Conservation (phyloP, 805 yeast species). For the Candida odintsovae region DNA sequence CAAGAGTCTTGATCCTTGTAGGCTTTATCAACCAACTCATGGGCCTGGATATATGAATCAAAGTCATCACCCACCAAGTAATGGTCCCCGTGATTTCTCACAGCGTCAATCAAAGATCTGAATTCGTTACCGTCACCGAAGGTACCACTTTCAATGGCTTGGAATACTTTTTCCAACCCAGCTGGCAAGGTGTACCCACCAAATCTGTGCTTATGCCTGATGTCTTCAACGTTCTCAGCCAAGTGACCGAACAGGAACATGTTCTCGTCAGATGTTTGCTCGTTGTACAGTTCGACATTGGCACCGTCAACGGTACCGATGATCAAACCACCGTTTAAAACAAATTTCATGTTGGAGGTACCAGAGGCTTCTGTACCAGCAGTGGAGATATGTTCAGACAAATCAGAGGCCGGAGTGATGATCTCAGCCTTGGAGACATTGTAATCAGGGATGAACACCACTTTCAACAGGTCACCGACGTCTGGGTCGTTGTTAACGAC, state of each 20-base stretch:
- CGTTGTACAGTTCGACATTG: conserved; percentile 79
- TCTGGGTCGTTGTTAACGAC: conserved; percentile 77
- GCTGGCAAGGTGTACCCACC: conserved; percentile 51
- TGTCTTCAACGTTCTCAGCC: conserved; percentile 82
- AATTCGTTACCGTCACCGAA: conserved; percentile 71
- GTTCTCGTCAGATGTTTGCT: conserved; percentile 91
- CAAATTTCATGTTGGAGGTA: conserved; percentile 94
- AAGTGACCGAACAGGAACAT: conserved; percentile 88
- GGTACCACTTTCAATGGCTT: conserved; percentile 56
- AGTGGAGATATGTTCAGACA: conserved; percentile 90
- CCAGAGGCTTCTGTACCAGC: conserved; percentile 98
- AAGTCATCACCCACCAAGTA: conserved; percentile 88
- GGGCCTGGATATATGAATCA: conserved; percentile 80
- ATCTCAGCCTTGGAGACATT: conserved; percentile 93
- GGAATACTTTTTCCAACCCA: conserved; percentile 56
- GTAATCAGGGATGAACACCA: conserved; percentile 85
- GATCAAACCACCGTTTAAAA: conserved; percentile 87
- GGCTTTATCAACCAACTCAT: conserved; percentile 65
- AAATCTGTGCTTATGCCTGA: conserved; percentile 68
- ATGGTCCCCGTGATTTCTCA: conserved; percentile 72
- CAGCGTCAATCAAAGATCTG: conserved; percentile 60
- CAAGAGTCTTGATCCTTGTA: conserved; percentile 63
- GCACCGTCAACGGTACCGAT: conserved; percentile 98
- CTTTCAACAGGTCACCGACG: conserved; percentile 72
- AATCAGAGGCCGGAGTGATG: conserved; percentile 83